Evolutionary conservation across 345 rosid species (phyloP), one percentile per base, ranked within the genome.

Genomic region (Arabis hirsuta): DNA sequence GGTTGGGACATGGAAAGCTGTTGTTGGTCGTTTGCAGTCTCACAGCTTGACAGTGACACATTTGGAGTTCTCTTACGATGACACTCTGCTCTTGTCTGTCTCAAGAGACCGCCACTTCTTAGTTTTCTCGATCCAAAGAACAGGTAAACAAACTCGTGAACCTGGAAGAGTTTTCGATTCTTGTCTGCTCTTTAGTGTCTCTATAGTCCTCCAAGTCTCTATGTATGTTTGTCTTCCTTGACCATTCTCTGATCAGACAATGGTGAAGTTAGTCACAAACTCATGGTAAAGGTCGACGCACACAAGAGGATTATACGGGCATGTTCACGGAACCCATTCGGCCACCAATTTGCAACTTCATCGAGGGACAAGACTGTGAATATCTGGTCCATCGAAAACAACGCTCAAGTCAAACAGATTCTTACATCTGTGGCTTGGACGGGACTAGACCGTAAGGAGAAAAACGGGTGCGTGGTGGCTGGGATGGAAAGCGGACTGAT

Each of bases 301-400:
- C 99, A 91, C 84, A 87, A 95, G 81, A 85, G 99, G 81, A 91
- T 95, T 73, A 95, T 95, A 77, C 90, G 99, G 99, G 81, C 99
- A 29, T 95, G 96, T 81, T 82, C 96, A 42, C 91, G 99, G 99
- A 91, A 90, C 76, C 99, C 97, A 38, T 90, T 80, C 58, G 87
- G 92, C 62, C 90, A 84, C 57, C 92, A 91, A 61, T 91, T 91
- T 56, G 90, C 96, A 61, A 95, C 97, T 8, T 96, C 93, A 43
- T 95, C 99, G 24, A 89, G 97, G 73, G 96, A 95, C 79, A 95
- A 87, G 81, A 88, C 93, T 2, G 96, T 95, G 73, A 91, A 95
- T 81, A 84, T 95, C 71, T 95, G 96, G 99, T 83, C 85, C 7
- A 77, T 87, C 4, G 87, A 83, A 69, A 77, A 74, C 0, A 80